Conservation (phyloP, 257 asterid species). For the Solanum tarijense region DNA sequence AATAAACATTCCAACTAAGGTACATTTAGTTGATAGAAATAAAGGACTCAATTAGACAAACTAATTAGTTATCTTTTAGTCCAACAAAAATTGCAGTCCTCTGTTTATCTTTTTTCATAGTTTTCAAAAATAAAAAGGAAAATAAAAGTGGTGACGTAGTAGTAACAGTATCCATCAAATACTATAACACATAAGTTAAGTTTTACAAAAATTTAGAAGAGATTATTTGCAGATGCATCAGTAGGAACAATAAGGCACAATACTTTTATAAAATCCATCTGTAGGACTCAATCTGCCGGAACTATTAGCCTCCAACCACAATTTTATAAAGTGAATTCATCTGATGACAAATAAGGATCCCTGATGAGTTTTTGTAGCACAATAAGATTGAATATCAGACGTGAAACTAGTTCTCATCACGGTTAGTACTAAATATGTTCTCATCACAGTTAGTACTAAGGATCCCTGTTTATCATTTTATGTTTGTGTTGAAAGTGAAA, state of each 20-base stretch:
- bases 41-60: not conserved
- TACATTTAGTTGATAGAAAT: too few relatives aligned
- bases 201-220: not conserved
- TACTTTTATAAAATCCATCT: not conserved
- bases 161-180: constrained; percentile 20
- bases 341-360: not conserved
- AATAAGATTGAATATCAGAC: too few relatives aligned
- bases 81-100: constrained; percentile 3
- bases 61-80: not conserved
- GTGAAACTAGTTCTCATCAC: not conserved
- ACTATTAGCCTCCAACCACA: too few relatives aligned
- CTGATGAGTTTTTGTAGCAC: too few relatives aligned
- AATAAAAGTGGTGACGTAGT: constrained; percentile 1
- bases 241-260: not conserved
- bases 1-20: not conserved
- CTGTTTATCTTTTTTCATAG: constrained; percentile 14
- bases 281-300: not conserved
- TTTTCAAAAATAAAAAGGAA: constrained; percentile 5
- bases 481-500: not conserved
- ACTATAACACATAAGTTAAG: not conserved
- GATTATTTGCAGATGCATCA: not conserved
- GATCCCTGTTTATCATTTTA: too few relatives aligned
- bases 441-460: not conserved
- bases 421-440: too few relatives aligned
- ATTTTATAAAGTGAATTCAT: constrained; percentile 5